Evolutionary conservation across 371 early-diverging fungal genomes (phyloP).

Genomic region (Haplosporangium sp.): DNA sequence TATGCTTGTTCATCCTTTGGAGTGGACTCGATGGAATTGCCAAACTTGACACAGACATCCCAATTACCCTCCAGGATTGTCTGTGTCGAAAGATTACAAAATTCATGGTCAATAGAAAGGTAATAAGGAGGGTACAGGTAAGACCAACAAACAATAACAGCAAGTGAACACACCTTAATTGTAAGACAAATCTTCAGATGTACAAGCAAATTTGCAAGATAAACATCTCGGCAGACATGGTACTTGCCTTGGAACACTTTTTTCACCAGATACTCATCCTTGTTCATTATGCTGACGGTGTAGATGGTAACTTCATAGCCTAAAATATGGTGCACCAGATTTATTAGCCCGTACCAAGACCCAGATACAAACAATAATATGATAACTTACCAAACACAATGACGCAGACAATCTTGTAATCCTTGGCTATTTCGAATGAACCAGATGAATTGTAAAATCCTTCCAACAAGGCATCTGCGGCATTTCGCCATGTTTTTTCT

Average conservation of each 20-base stretch:
- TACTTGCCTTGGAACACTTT: conserved; percentile 21
- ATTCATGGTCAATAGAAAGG: neutral
- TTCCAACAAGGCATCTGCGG: conserved; percentile 13
- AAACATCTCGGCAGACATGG: conserved; percentile 16
- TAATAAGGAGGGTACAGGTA: neutral
- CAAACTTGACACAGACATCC: conserved; percentile 19
- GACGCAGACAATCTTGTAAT: conserved; percentile 3
- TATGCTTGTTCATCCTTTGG: conserved; percentile 15
- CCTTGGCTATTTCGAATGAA: conserved; percentile 25
- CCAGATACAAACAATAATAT: neutral
- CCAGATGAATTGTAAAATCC: conserved; percentile 15
- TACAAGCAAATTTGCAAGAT: conserved; percentile 17
- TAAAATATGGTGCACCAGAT: conserved; percentile 8
- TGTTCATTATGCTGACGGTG: conserved; percentile 8
- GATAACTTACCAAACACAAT: conserved; percentile 17
- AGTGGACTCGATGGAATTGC: conserved; percentile 15
- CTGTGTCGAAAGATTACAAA: conserved; percentile 7
- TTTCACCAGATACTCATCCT: conserved; percentile 9
- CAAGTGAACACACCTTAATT: conserved; percentile 3
- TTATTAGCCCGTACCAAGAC: neutral
- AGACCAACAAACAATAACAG: neutral
- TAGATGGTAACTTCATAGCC: conserved; percentile 11
- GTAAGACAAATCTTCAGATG: conserved; percentile 23
- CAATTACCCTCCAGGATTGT: conserved; percentile 20
- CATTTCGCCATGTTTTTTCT: conserved; percentile 12